phyloP scores from a whole-genome alignment of 768 basidiomycete genomes.

The Russula emetica region DNA sequence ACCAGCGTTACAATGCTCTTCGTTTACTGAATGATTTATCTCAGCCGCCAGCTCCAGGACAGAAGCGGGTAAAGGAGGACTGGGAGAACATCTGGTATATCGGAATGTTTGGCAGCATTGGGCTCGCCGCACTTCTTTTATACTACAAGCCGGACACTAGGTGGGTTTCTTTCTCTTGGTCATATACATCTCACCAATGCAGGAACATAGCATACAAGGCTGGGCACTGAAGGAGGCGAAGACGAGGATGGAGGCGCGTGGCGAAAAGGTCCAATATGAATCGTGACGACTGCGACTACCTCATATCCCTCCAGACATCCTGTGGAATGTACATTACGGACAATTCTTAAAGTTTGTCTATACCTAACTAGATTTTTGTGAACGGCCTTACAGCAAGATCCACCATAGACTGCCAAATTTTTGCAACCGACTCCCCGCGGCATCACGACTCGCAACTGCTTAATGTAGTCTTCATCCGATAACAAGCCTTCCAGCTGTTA shows the following conservation, averaged over 20 bases:
- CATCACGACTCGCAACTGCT: constrained; percentile 47
- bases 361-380: constrained; percentile 11
- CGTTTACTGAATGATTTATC: not conserved
- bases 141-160: constrained; percentile 95
- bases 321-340: constrained; percentile 21
- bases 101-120: constrained; percentile 89
- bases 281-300: not conserved
- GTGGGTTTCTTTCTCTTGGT: constrained; percentile 42
- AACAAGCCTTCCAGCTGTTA: constrained; percentile 66
- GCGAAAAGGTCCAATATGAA: constrained; percentile 77
- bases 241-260: constrained; percentile 85
- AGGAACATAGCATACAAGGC: constrained; percentile 65
- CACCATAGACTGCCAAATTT: not conserved
- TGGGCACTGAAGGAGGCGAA: constrained; percentile 93
- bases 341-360: constrained; percentile 18
- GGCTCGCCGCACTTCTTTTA: constrained; percentile 64
- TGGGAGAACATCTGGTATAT: constrained; percentile 91
- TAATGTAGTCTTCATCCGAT: constrained; percentile 69
- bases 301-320: not conserved
- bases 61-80: constrained; percentile 81
- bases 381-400: not conserved
- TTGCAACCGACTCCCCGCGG: not conserved
- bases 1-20: not conserved
- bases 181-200: not conserved
- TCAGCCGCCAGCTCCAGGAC: constrained; percentile 71